phyloP scores from a whole-genome alignment of 2,329 filamentous ascomycete genomes.

The Penicillium sp. region DNA sequence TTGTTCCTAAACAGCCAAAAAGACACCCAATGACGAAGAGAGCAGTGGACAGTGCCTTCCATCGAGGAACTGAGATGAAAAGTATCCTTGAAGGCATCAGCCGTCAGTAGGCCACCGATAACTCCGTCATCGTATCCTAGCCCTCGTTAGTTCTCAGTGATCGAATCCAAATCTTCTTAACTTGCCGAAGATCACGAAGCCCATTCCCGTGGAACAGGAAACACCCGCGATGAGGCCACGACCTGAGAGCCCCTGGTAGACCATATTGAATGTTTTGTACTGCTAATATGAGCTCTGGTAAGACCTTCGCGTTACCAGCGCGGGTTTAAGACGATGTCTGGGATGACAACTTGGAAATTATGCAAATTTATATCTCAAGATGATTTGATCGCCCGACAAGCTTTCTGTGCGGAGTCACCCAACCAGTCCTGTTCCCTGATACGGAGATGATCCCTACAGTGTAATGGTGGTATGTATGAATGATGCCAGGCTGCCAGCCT shows the following conservation, averaged over 20 bases:
- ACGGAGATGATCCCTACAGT: too few relatives aligned
- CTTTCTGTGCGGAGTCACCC: background rate
- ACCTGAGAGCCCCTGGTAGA: conserved; percentile 38
- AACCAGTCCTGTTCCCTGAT: too few relatives aligned
- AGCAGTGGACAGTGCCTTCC: conserved; percentile 46
- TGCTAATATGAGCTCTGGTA: too few relatives aligned
- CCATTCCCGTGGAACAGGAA: conserved; percentile 43
- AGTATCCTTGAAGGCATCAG: conserved; percentile 22
- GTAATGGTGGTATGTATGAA: too few relatives aligned
- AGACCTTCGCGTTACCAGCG: too few relatives aligned
- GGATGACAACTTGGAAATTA: too few relatives aligned
- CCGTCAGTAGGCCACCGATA: conserved; percentile 26
- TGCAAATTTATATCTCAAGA: too few relatives aligned
- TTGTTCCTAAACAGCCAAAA: conserved; percentile 53
- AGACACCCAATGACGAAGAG: conserved; percentile 62
- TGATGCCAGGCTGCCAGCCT: too few relatives aligned
- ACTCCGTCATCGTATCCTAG: conserved; percentile 29
- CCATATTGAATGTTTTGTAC: conserved; percentile 7
- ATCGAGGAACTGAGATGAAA: conserved; percentile 26
- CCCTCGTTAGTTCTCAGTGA: background rate
- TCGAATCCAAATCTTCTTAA: background rate
- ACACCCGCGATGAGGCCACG: conserved; percentile 44
- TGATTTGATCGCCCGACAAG: background rate
- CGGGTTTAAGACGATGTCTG: too few relatives aligned
- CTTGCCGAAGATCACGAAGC: conserved; percentile 24